phyloP scores from a whole-genome alignment of 2,329 filamentous ascomycete species.

The Chaetomium olivaceum region DNA sequence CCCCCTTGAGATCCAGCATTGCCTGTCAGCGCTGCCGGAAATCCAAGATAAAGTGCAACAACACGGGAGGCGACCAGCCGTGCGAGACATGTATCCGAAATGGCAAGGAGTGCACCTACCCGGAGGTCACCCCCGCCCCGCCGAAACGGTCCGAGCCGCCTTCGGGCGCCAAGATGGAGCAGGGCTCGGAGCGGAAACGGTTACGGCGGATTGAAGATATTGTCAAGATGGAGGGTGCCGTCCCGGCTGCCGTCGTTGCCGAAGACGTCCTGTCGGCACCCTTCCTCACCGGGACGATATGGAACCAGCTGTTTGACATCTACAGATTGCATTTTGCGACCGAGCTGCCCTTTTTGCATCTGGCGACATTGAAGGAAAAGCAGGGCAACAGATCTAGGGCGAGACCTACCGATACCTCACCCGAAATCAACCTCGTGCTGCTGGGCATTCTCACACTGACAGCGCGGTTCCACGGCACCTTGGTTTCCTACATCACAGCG shows the following conservation, averaged over 20 bases:
- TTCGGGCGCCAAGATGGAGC: conserved; percentile 43
- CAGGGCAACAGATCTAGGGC: conserved; percentile 46
- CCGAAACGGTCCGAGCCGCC: conserved; percentile 47
- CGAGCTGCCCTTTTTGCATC: conserved; percentile 70
- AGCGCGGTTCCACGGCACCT: conserved; percentile 63
- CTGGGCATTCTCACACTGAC: conserved; percentile 69
- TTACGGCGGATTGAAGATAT: conserved; percentile 48
- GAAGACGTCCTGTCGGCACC: conserved; percentile 63
- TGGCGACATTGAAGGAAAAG: conserved; percentile 60
- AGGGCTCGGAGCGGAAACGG: conserved; percentile 53
- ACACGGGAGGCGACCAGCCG: conserved; percentile 68
- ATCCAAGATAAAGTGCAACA: conserved; percentile 87
- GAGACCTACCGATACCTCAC: conserved; percentile 41
- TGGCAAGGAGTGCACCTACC: conserved; percentile 72
- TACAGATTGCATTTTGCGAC: conserved; percentile 72
- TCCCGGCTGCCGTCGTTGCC: conserved; percentile 41
- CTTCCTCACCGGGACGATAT: conserved; percentile 64
- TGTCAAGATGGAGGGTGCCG: conserved; percentile 42
- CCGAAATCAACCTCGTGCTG: conserved; percentile 59
- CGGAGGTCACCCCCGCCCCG: conserved; percentile 49
- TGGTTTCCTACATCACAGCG: conserved; percentile 55
- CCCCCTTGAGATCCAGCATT: conserved; percentile 73
- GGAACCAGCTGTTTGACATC: conserved; percentile 68
- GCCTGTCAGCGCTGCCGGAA: conserved; percentile 74
- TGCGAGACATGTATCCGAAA: conserved; percentile 75